A percentile compares a stretch with the other conserved stretches of the same genome.
phyloP scores from a whole-genome alignment of 441 rosid genomes.

The Aquilaria agallochum region DNA sequence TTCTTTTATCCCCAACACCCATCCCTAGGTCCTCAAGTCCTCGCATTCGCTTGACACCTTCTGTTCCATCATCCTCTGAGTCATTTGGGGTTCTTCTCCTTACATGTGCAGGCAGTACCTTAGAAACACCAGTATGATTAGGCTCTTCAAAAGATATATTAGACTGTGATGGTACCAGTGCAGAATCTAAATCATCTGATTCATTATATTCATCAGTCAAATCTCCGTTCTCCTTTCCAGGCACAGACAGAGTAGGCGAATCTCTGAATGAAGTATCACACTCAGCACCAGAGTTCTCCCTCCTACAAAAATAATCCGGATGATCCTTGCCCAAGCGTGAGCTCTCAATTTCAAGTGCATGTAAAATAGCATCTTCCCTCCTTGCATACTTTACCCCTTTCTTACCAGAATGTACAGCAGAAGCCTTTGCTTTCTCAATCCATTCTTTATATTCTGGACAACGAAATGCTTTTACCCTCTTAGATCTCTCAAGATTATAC shows the following conservation, averaged over 20 bases:
- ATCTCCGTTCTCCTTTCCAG: slow-evolving; percentile 48
- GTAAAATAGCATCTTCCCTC: slow-evolving; percentile 91
- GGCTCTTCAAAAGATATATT: slow-evolving; percentile 70
- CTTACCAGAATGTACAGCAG: slow-evolving; percentile 63
- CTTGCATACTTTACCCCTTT: slow-evolving; percentile 84
- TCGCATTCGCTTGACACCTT: slow-evolving; percentile 93
- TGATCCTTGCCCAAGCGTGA: slow-evolving; percentile 56
- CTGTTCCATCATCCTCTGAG: slow-evolving; percentile 97
- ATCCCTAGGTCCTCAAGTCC: slow-evolving; percentile 93
- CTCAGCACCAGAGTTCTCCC: slow-evolving; percentile 27
- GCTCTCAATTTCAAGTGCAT: slow-evolving; percentile 89
- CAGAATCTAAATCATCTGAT: slow-evolving; percentile 40
- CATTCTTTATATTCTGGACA: slow-evolving; percentile 89
- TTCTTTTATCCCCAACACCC: slow-evolving; percentile 42
- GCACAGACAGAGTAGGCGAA: slow-evolving; percentile 43
- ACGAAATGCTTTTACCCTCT: slow-evolving; percentile 96
- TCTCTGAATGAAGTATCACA: slow-evolving; percentile 40
- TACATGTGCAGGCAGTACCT: slow-evolving; percentile 42
- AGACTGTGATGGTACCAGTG: slow-evolving; percentile 63
- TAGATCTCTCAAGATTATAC: slow-evolving; percentile 93
- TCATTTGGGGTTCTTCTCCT: slow-evolving; percentile 92
- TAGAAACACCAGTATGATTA: slow-evolving; percentile 32
- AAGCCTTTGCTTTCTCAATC: slow-evolving; percentile 80
- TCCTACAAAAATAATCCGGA: slow-evolving; percentile 31
- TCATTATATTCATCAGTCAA: slow-evolving; percentile 31